Evolutionary conservation across 768 basidiomycete species (phyloP), one percentile per base, ranked within the genome.

Genomic region (Termitomyces sp.): DNA sequence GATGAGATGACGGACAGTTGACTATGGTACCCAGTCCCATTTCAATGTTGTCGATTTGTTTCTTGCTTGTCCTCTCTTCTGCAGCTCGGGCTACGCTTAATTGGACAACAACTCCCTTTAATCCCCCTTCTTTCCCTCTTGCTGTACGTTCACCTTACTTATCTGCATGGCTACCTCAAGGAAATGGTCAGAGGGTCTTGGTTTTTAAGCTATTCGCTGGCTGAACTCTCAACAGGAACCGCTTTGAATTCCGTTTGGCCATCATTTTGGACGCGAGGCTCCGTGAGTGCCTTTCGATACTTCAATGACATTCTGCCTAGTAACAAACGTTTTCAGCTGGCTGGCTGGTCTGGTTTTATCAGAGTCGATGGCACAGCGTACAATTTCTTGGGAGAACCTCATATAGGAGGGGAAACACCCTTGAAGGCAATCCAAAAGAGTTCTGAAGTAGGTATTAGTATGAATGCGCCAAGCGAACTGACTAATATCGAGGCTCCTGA

Each of bases 81-180:
- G 60, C 63, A 30, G 52, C 27, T 50, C 60, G 64, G 22, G 76
- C 77, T 12, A 60, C 72, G 24, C 69, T 76, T 30, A 18, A 27
- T 18, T 83, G 82, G 82, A 75, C 73, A 2, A 70, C 78, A 1
- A 75, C 76, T 5, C 82, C 83, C 7, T 81, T 83, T 65, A 84
- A 80, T 58, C 86, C 85, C 31, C 75, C 81, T 4, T 77, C 85
- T 9, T 75, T 85, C 44, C 87, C 87, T 20, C 78, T 88, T 30
- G 87, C 85, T 11, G 86, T 88, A 6, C 79, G 83, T 39, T 74
- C 82, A 2, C 87, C 86, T 2, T 89, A 88, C 64, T 69, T 90
- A 36, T 85, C 83, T 33, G 79, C 82, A 1, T 89, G 86, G 87
- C 77, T 89, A 15, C 74, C 81, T 0, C 85, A 84, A 63, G 81